Base-by-base conservation (phyloP, 2,329 filamentous ascomycete genomes). In the Bipolaris gigantea region DNA sequence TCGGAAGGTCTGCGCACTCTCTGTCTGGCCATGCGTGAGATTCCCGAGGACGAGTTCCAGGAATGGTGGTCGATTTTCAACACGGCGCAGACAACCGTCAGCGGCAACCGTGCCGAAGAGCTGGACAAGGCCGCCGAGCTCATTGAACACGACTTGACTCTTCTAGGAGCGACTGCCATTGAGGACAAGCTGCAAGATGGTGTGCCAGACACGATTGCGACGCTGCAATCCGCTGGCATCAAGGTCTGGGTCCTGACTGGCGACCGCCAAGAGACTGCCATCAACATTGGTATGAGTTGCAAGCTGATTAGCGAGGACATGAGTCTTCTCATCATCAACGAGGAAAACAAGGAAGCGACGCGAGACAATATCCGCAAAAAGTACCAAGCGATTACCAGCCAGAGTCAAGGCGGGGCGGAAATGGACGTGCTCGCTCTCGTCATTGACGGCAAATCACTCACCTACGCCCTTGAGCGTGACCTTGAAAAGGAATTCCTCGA, bases 211-310 rank as follows among this genome's bases (percentile, higher is more conserved):
- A 99, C 94, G 0, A 99, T 99, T 54, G 92, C 97, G 73, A 99
- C 94, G 0, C 81, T 99, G 25, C 95, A 99, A 75, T 90, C 92
- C 61, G 94, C 95, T 21, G 93, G 92, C 48, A 97, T 99, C 81
- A 99, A 99, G 77, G 88, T 99, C 50, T 99, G 94, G 94, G 94
- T 99, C 18, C 77, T 99, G 74, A 99, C 94, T 35, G 94, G 94
- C 66, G 94, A 99, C 79, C 86, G 94, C 67, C 95, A 99, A 76
- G 94, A 99, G 76, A 99, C 94, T 25, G 94, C 94, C 52, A 99
- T 99, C 83, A 99, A 99, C 74, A 99, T 99, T 63, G 94, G 95
- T 61, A 99, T 99, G 94, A 97, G 92, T 73, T 99, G 94, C 78
- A 97, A 97, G 77, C 83, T 99, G 45, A 90, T 99, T 56, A 96